Evolutionary conservation across 495 filamentous ascomycete species (phyloP), one percentile per base, ranked within the genome.

Genomic region (Parmelia sp.): DNA sequence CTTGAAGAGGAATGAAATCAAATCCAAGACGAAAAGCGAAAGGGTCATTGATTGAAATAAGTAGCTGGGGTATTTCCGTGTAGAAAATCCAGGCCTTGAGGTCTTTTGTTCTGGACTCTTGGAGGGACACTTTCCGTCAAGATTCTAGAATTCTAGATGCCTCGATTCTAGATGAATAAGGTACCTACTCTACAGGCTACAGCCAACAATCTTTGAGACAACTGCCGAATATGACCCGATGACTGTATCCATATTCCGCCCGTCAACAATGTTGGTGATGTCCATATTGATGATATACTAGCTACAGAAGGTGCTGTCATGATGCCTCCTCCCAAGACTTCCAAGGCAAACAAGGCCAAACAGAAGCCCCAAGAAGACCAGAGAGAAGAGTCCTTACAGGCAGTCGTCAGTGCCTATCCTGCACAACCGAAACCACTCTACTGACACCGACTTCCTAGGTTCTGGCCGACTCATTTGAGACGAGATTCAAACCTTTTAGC

Each of bases 401-500:
- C 93, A 53, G 91, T 97, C 69, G 90, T 93, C 75, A 69, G 84
- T 81, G 33, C 57, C 51, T 63, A 29, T 23, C 45, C 23, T 53
- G 53, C 58, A 47, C 42, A 35, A 40, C 53, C 45, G 53, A 9
- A 29, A 55, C 27, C 45, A 35, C 21, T 64, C 74, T 75, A 61
- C 39, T 58, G 40, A 33, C 64, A 49, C 23, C 55, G 62, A 65
- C 63, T 71, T 37, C 60, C 63, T 78, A 86, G 86, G 79, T 95
- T 29, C 84, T 97, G 68, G 88, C 92, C 65, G 95, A 98, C 80
- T 90, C 91, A 10, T 97, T 94, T 73, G 91, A 97, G 75, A 92
- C 90, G 12, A 79, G 89, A 72, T 97, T 97, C 73, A 83, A 80
- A 63, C 94, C 94, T 0, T 96, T 99, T 74, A 92, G 91, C 1